A percentile compares a stretch with the other conserved stretches of the same genome.
phyloP scores from a whole-genome alignment of 257 asterid genomes.

The Knoxia roxburghii region DNA sequence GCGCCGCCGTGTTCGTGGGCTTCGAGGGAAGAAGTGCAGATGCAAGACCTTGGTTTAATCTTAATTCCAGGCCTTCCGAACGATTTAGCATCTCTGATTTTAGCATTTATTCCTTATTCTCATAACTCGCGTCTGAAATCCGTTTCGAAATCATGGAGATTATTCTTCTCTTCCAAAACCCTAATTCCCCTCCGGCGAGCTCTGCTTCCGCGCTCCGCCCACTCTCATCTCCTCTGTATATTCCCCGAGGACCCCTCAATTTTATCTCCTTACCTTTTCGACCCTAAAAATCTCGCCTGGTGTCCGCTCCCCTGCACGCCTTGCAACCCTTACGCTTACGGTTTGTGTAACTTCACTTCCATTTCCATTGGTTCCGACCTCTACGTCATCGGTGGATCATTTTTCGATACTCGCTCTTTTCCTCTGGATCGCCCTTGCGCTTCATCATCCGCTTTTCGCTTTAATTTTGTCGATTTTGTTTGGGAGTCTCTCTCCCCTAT shows the following conservation, averaged over 20 bases:
- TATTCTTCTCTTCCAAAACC: constrained; percentile 61
- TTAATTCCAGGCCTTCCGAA: constrained; percentile 82
- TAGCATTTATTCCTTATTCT: constrained; percentile 62
- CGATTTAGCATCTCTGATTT: constrained; percentile 63
- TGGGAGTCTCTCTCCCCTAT: constrained; percentile 77
- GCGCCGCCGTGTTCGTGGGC: constrained; percentile 37
- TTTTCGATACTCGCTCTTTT: constrained; percentile 71
- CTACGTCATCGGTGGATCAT: constrained; percentile 87
- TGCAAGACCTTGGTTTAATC: constrained; percentile 45
- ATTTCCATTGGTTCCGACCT: constrained; percentile 55
- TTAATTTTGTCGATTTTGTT: constrained; percentile 38
- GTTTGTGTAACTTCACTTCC: constrained; percentile 72
- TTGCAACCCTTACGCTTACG: constrained; percentile 79
- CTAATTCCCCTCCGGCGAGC: constrained; percentile 52
- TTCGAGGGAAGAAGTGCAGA: constrained; percentile 26
- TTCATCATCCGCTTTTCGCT: constrained; percentile 54
- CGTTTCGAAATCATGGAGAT: constrained; percentile 65
- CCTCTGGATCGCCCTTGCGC: constrained; percentile 80
- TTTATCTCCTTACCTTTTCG: constrained; percentile 65
- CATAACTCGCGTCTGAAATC: constrained; percentile 77
- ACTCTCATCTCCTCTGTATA: constrained; percentile 50
- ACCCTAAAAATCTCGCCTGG: constrained; percentile 68
- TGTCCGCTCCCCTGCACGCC: constrained; percentile 77
- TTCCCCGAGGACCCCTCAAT: constrained; percentile 87
- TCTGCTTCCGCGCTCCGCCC: constrained; percentile 37